Conservation (phyloP, 139 green algal genomes). For the Chlamydomonas sphaeroides region DNA sequence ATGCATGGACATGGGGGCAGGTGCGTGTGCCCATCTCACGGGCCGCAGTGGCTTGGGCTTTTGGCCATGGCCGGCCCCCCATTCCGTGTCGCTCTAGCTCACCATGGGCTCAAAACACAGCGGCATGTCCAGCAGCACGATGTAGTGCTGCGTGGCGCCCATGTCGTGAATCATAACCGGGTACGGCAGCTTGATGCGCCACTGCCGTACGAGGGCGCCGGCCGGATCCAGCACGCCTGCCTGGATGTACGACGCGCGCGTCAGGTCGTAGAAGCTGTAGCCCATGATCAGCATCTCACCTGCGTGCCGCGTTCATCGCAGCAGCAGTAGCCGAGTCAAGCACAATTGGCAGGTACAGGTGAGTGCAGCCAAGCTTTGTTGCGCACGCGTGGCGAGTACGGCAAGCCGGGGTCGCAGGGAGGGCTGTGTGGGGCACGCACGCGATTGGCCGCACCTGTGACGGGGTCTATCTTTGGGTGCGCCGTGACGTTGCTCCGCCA, state of each 20-base stretch:
- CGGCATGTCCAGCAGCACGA: slow-evolving; percentile 79
- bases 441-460: slow-evolving; percentile 57
- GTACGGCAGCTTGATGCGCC: slow-evolving; percentile 40
- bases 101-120: slow-evolving; percentile 73
- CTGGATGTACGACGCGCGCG: slow-evolving; percentile 43
- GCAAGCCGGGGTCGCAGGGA: no score
- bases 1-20: no score
- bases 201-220: slow-evolving; percentile 40
- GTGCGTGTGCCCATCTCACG: no score
- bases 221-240: slow-evolving; percentile 46
- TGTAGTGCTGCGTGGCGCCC: slow-evolving; percentile 73
- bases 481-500: slow-evolving; percentile 75
- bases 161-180: slow-evolving; percentile 88
- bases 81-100: no score
- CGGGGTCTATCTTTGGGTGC: slow-evolving; percentile 84
- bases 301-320: neutral
- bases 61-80: no score
- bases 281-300: slow-evolving; percentile 56
- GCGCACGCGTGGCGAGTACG: no score
- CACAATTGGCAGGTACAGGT: no score
- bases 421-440: no score
- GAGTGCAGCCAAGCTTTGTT: no score
- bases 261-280: slow-evolving; percentile 68
- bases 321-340: no score
- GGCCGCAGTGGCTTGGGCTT: no score